phyloP scores from a whole-genome alignment of 1,284 basidiomycete genomes.

The Moesziomyces sp. region DNA sequence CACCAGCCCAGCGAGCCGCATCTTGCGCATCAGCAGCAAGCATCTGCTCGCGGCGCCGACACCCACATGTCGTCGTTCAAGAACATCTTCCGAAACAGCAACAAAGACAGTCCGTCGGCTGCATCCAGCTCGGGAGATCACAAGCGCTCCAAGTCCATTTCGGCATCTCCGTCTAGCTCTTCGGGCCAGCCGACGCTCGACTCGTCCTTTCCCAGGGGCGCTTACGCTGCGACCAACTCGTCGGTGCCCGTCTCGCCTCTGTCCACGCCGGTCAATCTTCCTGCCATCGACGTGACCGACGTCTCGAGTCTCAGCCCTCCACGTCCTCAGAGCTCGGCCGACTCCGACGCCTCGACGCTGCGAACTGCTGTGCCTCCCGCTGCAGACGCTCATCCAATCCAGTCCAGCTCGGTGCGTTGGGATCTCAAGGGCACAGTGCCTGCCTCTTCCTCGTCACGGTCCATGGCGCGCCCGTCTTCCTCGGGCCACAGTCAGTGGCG shows the following conservation, averaged over 20 bases:
- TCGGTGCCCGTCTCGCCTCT: slow-evolving; percentile 38
- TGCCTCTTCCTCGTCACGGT: slow-evolving; percentile 5
- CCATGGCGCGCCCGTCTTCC: slow-evolving; percentile 34
- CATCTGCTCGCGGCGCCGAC: not conserved
- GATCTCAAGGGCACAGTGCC: not conserved
- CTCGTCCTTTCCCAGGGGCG: slow-evolving; percentile 5
- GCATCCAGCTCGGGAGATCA: slow-evolving; percentile 3
- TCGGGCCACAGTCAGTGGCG: slow-evolving; percentile 18
- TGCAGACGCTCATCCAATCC: not conserved
- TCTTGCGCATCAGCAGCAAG: not conserved
- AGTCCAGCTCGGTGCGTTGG: slow-evolving; percentile 1
- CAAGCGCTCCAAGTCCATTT: slow-evolving; percentile 20
- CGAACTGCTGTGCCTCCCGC: slow-evolving; percentile 1
- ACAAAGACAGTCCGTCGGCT: slow-evolving; percentile 20
- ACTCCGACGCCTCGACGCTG: slow-evolving; percentile 20
- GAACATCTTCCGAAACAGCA: slow-evolving; percentile 42
- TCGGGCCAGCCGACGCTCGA: slow-evolving; percentile 8
- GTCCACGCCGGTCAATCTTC: slow-evolving; percentile 18
- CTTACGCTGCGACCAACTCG: slow-evolving; percentile 8
- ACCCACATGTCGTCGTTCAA: slow-evolving; percentile 41
- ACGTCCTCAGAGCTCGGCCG: slow-evolving; percentile 3
- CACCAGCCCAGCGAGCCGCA: not conserved
- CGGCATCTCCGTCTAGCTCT: not conserved
- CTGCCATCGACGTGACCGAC: slow-evolving; percentile 48
- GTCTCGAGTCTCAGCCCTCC: slow-evolving; percentile 18